Evolutionary conservation across 73 alveolate genomes (phyloP), one percentile per base, ranked within the genome.

Genomic region (Breviolum minutum): DNA sequence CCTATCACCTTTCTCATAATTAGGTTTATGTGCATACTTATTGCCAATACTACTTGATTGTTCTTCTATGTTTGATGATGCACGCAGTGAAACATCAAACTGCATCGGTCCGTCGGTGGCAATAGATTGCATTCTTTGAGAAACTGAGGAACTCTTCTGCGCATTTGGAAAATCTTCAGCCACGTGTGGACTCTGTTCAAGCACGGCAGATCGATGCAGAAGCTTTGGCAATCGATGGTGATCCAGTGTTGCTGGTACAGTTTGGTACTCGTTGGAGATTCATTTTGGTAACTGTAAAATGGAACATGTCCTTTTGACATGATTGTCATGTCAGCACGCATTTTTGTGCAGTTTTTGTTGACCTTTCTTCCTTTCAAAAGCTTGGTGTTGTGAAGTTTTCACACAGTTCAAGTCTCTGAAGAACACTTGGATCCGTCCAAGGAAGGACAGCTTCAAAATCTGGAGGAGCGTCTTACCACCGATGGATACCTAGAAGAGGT

Each of bases 111-210:
- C 30, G n/a, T 9, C 61, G 8, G 54, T 48, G 14, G n/a, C 83
- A n/a, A n/a, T 11, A n/a, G 20, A 40, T n/a, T 16, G 63, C 26
- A 29, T 12, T n/a, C 26, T 26, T n/a, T 0, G 32, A 66, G 88
- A 80, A 80, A 40, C 54, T 40, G 54, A 40, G 54, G 54, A 40
- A 40, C 54, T 40, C 54, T 80, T 80, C 88, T 69, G 88, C 62
- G 22, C 88, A 80, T 32, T 32, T 80, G 88, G 88, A 80, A 80
- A 29, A 27, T 27, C 64, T 80, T 9, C 40, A 40, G 64, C 69
- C 88, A 12, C 88, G 88, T 13, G 88, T 80, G 68, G 88, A 80
- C 68, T 80, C 88, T 48, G 88, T 80, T 19, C 88, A 80, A 48
- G 88, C 64, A 12, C 88, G 88, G 40, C 88, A 80, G 68, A 48